Base-by-base conservation (phyloP, 1,284 basidiomycete genomes). In the Boletus sp. region DNA sequence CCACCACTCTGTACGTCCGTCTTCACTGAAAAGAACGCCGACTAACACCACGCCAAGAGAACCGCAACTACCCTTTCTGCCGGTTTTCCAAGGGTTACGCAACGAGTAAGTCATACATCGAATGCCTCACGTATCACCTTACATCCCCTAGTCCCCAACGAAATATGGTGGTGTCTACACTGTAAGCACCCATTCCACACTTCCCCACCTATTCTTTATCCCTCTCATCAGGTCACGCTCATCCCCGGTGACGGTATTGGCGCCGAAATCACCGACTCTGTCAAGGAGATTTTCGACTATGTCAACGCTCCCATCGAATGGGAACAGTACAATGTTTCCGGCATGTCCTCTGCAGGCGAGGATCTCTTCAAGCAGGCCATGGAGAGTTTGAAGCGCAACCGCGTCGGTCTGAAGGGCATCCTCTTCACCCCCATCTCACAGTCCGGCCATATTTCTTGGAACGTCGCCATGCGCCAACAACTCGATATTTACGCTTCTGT, bases 401-500 rank as follows among this genome's bases (percentile, higher is more conserved):
- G 91, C 69, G 96, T 99, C 56, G 96, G 96, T 57, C 82, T 99
- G 62, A 99, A 99, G 79, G 96, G 96, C 64, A 98, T 99, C 61
- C 88, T 99, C 55, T 98, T 95, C 77, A 99, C 96, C 40, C 96
- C 95, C 58, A 94, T 96, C 65, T 96, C 94, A 49, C 89, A 92
- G 67, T 85, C 84, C 30, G 94, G 94, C 22, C 96, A 99, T 75
- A 94, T 96, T 64, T 98, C 94, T 54, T 99, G 96, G 96, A 99
- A 99, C 71, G 95, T 99, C 51, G 96, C 96, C 56, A 97, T 99
- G 92, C 91, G 96, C 62, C 95, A 98, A 71, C 91, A 95, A 67
- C 88, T 99, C 61, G 95, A 99, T 73, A 99, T 99, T 61, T 99
- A 98, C 72, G 95, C 96, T 35, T 97, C 94, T 20, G 90, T 99